phyloP scores from a whole-genome alignment of 768 basidiomycete genomes.

The Suillus discolor region DNA sequence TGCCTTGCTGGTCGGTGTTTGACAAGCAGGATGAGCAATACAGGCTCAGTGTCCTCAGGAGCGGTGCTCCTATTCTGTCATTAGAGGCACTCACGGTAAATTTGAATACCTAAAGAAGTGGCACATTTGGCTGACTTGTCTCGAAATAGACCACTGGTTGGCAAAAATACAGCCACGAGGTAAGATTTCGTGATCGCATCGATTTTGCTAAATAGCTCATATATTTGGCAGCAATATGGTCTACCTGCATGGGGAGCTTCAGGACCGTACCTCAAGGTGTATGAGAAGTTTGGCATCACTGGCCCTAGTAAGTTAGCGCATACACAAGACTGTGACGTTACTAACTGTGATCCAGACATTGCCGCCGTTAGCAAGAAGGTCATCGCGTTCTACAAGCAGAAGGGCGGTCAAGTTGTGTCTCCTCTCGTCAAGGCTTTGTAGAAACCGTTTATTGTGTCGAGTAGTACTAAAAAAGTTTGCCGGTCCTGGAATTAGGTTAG shows the following conservation, averaged over 20 bases:
- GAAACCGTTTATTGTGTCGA: slow-evolving; percentile 7
- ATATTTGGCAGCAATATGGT: slow-evolving; percentile 62
- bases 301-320: slow-evolving; percentile 58
- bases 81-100: slow-evolving; percentile 78
- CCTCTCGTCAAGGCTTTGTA: slow-evolving; percentile 76
- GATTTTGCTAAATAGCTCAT: slow-evolving; percentile 16
- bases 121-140: slow-evolving; percentile 8
- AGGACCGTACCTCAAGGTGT: slow-evolving; percentile 87
- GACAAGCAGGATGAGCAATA: slow-evolving; percentile 82
- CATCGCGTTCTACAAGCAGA: slow-evolving; percentile 82
- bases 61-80: slow-evolving; percentile 87
- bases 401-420: slow-evolving; percentile 69
- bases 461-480: neutral
- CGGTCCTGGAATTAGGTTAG: neutral
- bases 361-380: slow-evolving; percentile 85
- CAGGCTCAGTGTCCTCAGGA: slow-evolving; percentile 80
- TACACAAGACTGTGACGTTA: neutral
- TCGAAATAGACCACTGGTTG: slow-evolving; percentile 68
- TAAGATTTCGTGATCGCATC: slow-evolving; percentile 22
- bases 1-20: slow-evolving; percentile 91
- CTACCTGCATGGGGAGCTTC: slow-evolving; percentile 82
- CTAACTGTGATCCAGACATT: slow-evolving; percentile 53
- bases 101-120: slow-evolving; percentile 6
- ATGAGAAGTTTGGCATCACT: slow-evolving; percentile 89
- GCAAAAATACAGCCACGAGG: slow-evolving; percentile 89